Evolutionary conservation across 2,329 filamentous ascomycete species (phyloP).

Genomic region (Scedosporium minutisporum): DNA sequence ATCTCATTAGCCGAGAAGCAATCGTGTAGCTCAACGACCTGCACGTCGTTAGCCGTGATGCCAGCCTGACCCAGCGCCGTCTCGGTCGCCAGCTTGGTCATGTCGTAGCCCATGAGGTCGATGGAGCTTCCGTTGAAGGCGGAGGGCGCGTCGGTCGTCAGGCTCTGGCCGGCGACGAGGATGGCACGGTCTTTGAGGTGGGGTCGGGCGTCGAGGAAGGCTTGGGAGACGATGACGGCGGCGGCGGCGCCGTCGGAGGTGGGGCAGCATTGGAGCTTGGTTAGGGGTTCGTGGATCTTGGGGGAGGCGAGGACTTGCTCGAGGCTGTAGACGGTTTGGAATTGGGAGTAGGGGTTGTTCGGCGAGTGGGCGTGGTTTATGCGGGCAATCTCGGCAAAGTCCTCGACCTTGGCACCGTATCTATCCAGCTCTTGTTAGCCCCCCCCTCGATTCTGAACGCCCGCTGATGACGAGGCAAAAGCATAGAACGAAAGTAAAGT

Average conservation of each 20-base stretch:
- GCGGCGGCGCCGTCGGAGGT: constrained; percentile 90
- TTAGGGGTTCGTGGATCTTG: constrained; percentile 77
- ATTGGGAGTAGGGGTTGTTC: constrained; percentile 96
- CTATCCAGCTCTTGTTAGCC: constrained; percentile 27
- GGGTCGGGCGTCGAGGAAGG: constrained; percentile 76
- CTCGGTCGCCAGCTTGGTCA: constrained; percentile 63
- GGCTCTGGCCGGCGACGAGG: constrained; percentile 74
- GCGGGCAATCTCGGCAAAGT: constrained; percentile 91
- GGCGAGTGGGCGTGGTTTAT: constrained; percentile 88
- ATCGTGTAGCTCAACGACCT: constrained; percentile 89
- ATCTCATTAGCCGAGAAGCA: constrained; percentile 96
- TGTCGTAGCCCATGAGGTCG: constrained; percentile 81
- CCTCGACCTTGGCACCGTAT: constrained; percentile 70
- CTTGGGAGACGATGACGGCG: constrained; percentile 78
- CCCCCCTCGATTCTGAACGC: constrained; percentile 10
- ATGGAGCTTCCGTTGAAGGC: constrained; percentile 76
- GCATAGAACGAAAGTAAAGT: constrained; percentile 7
- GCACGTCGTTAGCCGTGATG: constrained; percentile 57
- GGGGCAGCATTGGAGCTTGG: constrained; percentile 97
- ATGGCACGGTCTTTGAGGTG: constrained; percentile 77
- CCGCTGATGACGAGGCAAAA: no score
- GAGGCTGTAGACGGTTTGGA: constrained; percentile 81
- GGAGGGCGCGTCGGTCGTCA: constrained; percentile 73
- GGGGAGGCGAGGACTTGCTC: constrained; percentile 69
- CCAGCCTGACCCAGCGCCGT: constrained; percentile 67